Evolutionary conservation across 495 filamentous ascomycete genomes (phyloP), one percentile per base, ranked within the genome.

Genomic region (Penicillium crystallinum): DNA sequence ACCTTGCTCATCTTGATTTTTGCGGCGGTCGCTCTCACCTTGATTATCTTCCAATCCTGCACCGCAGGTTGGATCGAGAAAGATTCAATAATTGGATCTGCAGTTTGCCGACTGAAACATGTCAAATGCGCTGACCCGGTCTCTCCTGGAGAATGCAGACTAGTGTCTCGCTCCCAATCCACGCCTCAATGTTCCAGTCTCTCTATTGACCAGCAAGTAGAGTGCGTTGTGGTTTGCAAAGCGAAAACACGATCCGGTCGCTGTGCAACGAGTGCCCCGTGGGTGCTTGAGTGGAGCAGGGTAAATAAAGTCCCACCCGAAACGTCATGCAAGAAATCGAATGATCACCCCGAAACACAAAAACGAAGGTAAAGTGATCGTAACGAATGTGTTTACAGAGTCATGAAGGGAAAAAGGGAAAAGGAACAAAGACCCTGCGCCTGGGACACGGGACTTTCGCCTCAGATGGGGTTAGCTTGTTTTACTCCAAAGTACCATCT

Each of bases 221-320:
- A 46, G 23, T 18, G 7, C 33, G 33, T 49, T 25, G 43, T 49
- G 41, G 38, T 27, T 44, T 54, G 50, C 36, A 48, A n/a, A 23
- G 39, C 30, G 40, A 52, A 46, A 23, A 51, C n/a, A 50, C n/a
- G 39, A 50, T 39, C 46, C 55, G 62, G 62, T 62, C 59, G 62
- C 59, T 57, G 54, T 63, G 62, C 63, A 58, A 65, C 56, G 52
- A 63, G 49, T 33, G 43, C 48, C 23, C 7, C 23, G 23, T 52
- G 53, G 53, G 61, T 9, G 29, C 23, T 31, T 9, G 11, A 31
- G 63, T 65, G 63, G 63, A 65, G 63, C 63, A 58, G 10, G 8
- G 29, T 56, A 63, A 65, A 61, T 56, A 65, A 63, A 58, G 49
- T 54, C 56, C 55, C 47, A 53, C 50, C 52, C 58, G n/a, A 58